Percentiles rank a stretch among this genome's conserved stretches.
Conservation (phyloP, 768 basidiomycete genomes). For the Podaxis sp. region DNA sequence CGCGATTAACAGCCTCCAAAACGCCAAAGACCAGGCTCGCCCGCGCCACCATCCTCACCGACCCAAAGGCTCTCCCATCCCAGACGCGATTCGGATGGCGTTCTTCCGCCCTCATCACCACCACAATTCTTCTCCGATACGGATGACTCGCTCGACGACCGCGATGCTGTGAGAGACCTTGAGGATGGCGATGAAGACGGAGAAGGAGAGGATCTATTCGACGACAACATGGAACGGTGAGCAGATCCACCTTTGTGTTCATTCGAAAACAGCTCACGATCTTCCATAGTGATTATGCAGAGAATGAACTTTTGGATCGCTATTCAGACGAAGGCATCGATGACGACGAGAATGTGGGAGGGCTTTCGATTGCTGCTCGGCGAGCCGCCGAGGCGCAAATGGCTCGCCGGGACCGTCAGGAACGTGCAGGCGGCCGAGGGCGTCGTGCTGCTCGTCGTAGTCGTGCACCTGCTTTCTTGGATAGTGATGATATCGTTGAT, state of each 20-base stretch:
- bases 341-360: constrained; percentile 72
- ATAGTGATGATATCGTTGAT: constrained; percentile 79
- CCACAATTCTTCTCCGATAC: constrained; percentile 85
- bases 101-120: constrained; percentile 84
- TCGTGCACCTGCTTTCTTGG: constrained; percentile 85
- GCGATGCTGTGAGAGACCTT: constrained; percentile 61
- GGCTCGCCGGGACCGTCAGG: constrained; percentile 82
- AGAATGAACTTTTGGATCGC: constrained; percentile 77
- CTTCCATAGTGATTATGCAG: constrained; percentile 73
- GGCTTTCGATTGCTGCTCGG: constrained; percentile 66
- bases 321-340: constrained; percentile 90
- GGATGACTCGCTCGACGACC: constrained; percentile 75
- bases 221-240: constrained; percentile 72
- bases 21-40: constrained; percentile 60
- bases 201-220: constrained; percentile 95
- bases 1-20: constrained; percentile 44
- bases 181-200: constrained; percentile 78
- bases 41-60: constrained; percentile 50
- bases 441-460: constrained; percentile 75
- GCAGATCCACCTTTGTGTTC: constrained; percentile 20
- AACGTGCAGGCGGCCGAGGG: constrained; percentile 65
- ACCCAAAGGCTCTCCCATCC: constrained; percentile 40
- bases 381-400: constrained; percentile 85
- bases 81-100: constrained; percentile 65
- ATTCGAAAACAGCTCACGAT: constrained; percentile 15